Percentiles rank a stretch among this genome's conserved stretches.
Conservation (phyloP, 345 rosid genomes). For the Nephelium lappaceum region DNA sequence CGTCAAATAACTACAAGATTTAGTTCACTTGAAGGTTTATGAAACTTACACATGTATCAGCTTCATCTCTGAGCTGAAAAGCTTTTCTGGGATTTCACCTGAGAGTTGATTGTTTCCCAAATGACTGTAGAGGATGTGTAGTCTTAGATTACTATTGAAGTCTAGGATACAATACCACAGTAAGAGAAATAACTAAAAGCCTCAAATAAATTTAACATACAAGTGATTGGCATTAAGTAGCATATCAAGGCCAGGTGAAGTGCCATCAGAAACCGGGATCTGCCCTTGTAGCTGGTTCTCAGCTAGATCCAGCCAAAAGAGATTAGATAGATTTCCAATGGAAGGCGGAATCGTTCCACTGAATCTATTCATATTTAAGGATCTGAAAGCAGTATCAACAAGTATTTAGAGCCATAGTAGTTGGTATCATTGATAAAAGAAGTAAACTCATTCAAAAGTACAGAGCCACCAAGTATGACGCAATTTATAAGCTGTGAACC, state of each 20-base stretch:
- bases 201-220: constrained; percentile 28
- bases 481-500: neutral
- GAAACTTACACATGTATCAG: constrained; percentile 48
- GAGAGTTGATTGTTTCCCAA: constrained; percentile 42
- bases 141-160: no score
- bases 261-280: constrained; percentile 45
- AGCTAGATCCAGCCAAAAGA: constrained; percentile 51
- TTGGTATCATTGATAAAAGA: neutral
- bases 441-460: neutral
- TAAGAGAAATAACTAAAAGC: neutral
- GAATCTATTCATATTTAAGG: constrained; percentile 45
- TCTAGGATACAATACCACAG: neutral
- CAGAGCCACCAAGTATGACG: neutral
- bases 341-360: constrained; percentile 46
- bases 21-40: neutral
- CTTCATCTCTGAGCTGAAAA: constrained; percentile 43
- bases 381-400: constrained; percentile 31
- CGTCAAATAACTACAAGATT: neutral
- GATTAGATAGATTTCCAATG: constrained; percentile 40
- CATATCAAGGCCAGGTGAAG: constrained; percentile 47
- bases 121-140: constrained; percentile 29
- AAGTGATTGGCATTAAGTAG: constrained; percentile 35
- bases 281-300: constrained; percentile 44
- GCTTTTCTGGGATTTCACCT: constrained; percentile 37
- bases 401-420: neutral